Evolutionary conservation across 202 grass and related monocot genomes (phyloP), one percentile per base, ranked within the genome.

Genomic region (Setaria italica): DNA sequence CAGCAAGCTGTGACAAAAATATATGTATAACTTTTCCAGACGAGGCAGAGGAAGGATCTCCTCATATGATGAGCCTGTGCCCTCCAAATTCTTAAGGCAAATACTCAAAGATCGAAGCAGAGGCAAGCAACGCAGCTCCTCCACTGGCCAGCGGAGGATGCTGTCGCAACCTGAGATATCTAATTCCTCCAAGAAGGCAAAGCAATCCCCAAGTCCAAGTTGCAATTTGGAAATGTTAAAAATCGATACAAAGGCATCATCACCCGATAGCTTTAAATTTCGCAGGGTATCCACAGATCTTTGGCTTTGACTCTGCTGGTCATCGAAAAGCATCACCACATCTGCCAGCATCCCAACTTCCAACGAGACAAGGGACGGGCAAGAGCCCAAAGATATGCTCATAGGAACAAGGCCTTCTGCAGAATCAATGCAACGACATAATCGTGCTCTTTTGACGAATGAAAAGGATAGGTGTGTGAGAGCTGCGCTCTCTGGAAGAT

Each of bases 221-320:
- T 39, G 69, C 2, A 20, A 39, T 67, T 6, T 56, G 35, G 85
- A 47, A 0, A 49, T 9, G 17, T 33, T 12, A 0, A 45, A 66
- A 20, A 77, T 30, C 30, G 37, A 29, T 1, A 19, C 1, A 2
- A 87, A 87, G 11, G 15, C 39, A 0, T 77, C 10, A 1, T 49
- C 53, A 13, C 63, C 42, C 0, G 0, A 0, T 0, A 78, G 19
- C 0, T 0, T 0, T 35, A 78, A 72, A 7, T 0, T 6, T 48
- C 47, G 21, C 51, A 88, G 66, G 16, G 47, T 79, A 30, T 63
- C 10, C 1, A 63, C 7, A 7, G 33, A 4, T 16, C 9, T 65
- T 66, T 35, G 73, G 0, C 16, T n/a, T 77, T 15, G 43, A 7
- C 6, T 62, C 21, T 48, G 39, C 4, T n/a, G 16, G 4, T 5